Evolutionary conservation across 257 asterid genomes (phyloP), one percentile per base, ranked within the genome.

Genomic region (Solanum etuberosum): DNA sequence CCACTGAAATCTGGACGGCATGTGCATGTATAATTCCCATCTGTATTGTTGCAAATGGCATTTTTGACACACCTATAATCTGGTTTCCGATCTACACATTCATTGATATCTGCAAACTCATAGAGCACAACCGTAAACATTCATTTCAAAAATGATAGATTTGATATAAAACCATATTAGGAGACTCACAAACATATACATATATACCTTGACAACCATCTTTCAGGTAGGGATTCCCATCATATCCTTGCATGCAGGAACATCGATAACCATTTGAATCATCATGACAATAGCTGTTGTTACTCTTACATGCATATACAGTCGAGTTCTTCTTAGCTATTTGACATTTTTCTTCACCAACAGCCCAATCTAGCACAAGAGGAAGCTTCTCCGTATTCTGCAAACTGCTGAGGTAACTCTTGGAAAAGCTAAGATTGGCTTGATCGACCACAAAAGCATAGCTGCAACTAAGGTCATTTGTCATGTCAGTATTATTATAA

Each of bases 181-280:
- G 13, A 2, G 46, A 40, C 14, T 10, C 46, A 40, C 13, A 42
- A 42, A 57, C 27, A 57, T 59, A 59, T 59, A 9, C 68, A 63
- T n/a, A n/a, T n/a, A n/a, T 42, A 42, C 95, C 94, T 80, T 25
- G 68, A 84, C 93, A 93, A 10, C 92, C 93, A 31, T 70, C n/a
- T 70, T 70, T 20, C 65, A 92, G 87, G 48, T 92, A 90, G 1
- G 95, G 93, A 77, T 91, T 93, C 18, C 93, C 95, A 23, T 46
- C 48, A 63, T 67, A 93, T 3, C 94, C 94, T 18, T 29, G 16
- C 1, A 1, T 3, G 84, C 96, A 93, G 8, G 9, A 25, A 88
- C 94, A 93, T 0, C 91, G 89, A 40, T 92, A 92, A 0, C 94
- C 92, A 23, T 0, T 1, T 4, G 90, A 87, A 29, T 65, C 80